Conservation (phyloP, 495 filamentous ascomycete genomes). For the Xylaria longipes region DNA sequence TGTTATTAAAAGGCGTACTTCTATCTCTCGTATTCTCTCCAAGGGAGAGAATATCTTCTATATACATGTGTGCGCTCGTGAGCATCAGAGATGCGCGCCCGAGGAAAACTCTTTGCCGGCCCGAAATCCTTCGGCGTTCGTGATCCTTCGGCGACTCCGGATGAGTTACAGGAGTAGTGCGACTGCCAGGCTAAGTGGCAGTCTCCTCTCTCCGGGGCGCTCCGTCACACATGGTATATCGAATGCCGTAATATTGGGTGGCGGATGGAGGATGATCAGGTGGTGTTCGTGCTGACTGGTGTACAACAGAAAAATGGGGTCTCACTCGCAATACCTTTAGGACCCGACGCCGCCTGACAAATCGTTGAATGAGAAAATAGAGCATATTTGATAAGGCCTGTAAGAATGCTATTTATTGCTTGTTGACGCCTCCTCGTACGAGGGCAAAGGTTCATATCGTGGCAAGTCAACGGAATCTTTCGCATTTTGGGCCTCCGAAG, state of each 20-base stretch:
- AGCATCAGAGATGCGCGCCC: too few species aligned
- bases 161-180: too few species aligned
- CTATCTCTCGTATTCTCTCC: too few species aligned
- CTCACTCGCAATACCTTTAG: neutral
- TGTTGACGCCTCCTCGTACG: conserved; percentile 11
- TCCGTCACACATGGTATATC: too few species aligned
- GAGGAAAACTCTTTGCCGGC: too few species aligned
- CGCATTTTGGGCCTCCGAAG: neutral
- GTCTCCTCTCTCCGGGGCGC: too few species aligned
- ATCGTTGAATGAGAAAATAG: neutral
- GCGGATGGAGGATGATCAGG: neutral
- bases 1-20: too few species aligned
- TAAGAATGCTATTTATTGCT: neutral
- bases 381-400: neutral
- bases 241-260: neutral
- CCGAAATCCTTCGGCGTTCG: too few species aligned
- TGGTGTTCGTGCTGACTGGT: neutral
- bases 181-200: too few species aligned
- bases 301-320: neutral
- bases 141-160: too few species aligned
- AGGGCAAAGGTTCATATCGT: conserved; percentile 18
- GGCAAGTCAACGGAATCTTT: neutral
- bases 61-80: too few species aligned
- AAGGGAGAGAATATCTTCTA: too few species aligned
- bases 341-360: neutral